phyloP scores from a whole-genome alignment of 2,329 filamentous ascomycete genomes.

The Alternaria longipes region DNA sequence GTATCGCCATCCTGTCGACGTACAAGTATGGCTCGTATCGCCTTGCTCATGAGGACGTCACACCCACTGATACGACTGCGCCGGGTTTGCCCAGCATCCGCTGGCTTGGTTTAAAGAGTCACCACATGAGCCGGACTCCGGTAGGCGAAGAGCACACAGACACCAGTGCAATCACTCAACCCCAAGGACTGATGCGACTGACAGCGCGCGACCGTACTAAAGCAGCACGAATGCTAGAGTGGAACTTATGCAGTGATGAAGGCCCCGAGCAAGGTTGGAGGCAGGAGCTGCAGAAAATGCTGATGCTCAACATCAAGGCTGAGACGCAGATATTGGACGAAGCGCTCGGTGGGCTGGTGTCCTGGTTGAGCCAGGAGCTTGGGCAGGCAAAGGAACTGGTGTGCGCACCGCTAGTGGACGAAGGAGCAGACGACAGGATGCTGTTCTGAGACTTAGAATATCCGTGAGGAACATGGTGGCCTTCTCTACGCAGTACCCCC shows the following conservation, averaged over 20 bases:
- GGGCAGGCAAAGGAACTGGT: slow-evolving; percentile 12
- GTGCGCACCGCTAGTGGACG: background rate
- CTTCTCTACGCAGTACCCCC: background rate
- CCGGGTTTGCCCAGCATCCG: slow-evolving; percentile 60
- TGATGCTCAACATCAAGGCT: slow-evolving; percentile 77
- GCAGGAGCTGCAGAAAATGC: slow-evolving; percentile 74
- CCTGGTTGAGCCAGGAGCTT: slow-evolving; percentile 42
- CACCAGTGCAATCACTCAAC: slow-evolving; percentile 22
- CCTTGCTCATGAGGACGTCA: slow-evolving; percentile 66
- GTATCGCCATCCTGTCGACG: slow-evolving; percentile 75
- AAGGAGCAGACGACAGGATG: slow-evolving; percentile 36
- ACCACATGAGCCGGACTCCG: slow-evolving; percentile 37
- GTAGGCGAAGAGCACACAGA: slow-evolving; percentile 23
- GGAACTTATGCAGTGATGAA: slow-evolving; percentile 47
- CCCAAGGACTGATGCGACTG: slow-evolving; percentile 60
- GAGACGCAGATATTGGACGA: slow-evolving; percentile 77
- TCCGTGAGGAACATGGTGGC: background rate
- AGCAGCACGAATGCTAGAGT: slow-evolving; percentile 63
- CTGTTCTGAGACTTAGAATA: slow-evolving; percentile 29
- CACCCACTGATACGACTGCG: slow-evolving; percentile 47
- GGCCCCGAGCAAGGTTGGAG: slow-evolving; percentile 54
- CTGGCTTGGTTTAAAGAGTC: slow-evolving; percentile 70
- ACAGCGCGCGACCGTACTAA: slow-evolving; percentile 66
- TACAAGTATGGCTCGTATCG: slow-evolving; percentile 75
- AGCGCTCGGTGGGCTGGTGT: slow-evolving; percentile 39